Conservation (phyloP, 345 rosid genomes). For the Rhodomyrtus tomentosa region DNA sequence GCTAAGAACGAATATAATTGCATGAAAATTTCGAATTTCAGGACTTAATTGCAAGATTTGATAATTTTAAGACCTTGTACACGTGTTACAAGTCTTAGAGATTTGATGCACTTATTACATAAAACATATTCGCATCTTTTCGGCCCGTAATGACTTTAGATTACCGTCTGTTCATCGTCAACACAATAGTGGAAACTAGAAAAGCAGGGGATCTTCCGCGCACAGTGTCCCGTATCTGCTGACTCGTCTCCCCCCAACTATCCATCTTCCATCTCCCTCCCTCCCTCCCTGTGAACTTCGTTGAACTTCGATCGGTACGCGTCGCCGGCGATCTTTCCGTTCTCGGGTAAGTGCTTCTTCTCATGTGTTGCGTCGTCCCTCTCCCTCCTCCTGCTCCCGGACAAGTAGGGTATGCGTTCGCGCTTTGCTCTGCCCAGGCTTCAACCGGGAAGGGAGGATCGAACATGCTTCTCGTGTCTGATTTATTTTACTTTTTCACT, state of each 20-base stretch:
- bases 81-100: neutral
- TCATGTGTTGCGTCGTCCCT: neutral
- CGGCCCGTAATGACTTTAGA: neutral
- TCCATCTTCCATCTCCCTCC: neutral
- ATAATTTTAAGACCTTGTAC: neutral
- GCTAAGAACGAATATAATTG: neutral
- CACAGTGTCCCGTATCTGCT: neutral
- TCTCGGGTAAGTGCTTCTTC: neutral
- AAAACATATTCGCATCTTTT: neutral
- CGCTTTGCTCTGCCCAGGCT: neutral
- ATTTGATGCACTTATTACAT: neutral
- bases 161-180: neutral
- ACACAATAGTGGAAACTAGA: neutral
- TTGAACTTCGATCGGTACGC: neutral
- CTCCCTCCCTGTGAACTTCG: neutral
- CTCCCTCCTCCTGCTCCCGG: neutral
- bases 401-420: neutral
- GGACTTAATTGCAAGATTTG: neutral
- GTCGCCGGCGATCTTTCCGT: neutral
- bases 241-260: neutral
- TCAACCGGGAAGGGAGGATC: neutral
- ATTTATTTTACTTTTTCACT: neutral
- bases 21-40: neutral
- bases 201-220: neutral
- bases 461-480: neutral